Evolutionary conservation across 2,329 filamentous ascomycete species (phyloP), one percentile per base, ranked within the genome.

Genomic region (Furcasterigmium furcatum): DNA sequence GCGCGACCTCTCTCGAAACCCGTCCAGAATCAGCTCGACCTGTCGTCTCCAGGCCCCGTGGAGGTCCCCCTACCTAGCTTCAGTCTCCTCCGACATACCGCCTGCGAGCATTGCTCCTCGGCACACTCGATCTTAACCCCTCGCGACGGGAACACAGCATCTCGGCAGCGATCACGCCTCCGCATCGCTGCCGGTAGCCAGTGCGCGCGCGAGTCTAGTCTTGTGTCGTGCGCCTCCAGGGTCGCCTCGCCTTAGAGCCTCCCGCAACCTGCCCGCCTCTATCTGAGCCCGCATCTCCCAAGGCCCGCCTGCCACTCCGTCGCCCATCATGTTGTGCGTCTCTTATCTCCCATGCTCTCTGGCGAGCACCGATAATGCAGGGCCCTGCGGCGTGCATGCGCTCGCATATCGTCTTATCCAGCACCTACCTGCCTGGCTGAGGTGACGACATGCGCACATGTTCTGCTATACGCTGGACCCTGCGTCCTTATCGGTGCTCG

Each of bases 261-360:
- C 36, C 38, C 10, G n/a, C n/a, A n/a, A n/a, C n/a, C 19, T 10
- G 25, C 13, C 36, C 9, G 27, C 12, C 18, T 34, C 41, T 13
- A 20, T 25, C 19, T 16, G 35, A 14, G 20, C 27, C n/a, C 9
- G 10, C 43, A 30, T 38, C 25, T n/a, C n/a, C n/a, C n/a, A n/a
- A n/a, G n/a, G n/a, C n/a, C n/a, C 20, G 8, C 29, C 9, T 14
- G n/a, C 20, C 9, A 14, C 25, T 35, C 34, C 12, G 41, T 32
- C 41, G 41, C 43, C 46, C 43, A 32, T 22, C 46, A 50, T 50
- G 48, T 50, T 50, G 48, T 50, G 35, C 43, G 48, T 50, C 32
- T 24, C 32, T 29, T 38, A 25, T 35, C 30, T 43, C 35, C 29
- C 27, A 27, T 36, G 20, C 29, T 25, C 21, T 13, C 20, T 22